Percentiles rank a stretch among this genome's conserved stretches.
These are phyloP conservation scores for Fraxinus cuspidata DNA, from an alignment of 257 asterid species.

Conservation along the genomic window DNA sequence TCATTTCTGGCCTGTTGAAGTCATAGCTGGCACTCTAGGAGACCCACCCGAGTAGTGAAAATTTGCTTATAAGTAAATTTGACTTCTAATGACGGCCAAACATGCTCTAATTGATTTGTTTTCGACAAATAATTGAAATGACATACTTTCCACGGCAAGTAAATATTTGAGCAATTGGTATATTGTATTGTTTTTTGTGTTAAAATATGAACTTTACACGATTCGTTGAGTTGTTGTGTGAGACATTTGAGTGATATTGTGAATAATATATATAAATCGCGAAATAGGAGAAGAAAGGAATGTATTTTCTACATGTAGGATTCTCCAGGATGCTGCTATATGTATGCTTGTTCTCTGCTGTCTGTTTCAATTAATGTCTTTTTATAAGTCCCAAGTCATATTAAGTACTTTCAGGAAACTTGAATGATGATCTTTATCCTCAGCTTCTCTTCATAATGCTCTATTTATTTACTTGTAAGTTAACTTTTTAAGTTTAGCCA, in stretches of 20 bases:
- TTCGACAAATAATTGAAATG: neutral
- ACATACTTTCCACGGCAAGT: neutral
- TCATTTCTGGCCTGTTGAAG: neutral
- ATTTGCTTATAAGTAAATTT: too few relatives aligned
- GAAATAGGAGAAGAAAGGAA: neutral
- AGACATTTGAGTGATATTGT: too few relatives aligned
- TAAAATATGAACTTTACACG: neutral
- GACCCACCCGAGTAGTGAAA: too few relatives aligned
- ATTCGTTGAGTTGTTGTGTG: neutral
- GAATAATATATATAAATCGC: too few relatives aligned
- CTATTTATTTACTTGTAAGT: too few relatives aligned
- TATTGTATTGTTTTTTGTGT: neutral
- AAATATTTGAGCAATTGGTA: neutral
- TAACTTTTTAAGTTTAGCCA: too few relatives aligned
- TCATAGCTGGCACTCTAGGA: neutral
- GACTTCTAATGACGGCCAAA: neutral
- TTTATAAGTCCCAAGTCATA: neutral
- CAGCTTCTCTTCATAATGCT: neutral
- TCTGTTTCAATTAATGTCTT: neutral
- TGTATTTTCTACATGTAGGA: too few relatives aligned
- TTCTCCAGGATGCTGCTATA: too few relatives aligned
- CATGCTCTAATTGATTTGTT: neutral
- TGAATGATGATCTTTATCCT: neutral
- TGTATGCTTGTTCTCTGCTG: neutral
- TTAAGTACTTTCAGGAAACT: neutral